Base-by-base conservation (phyloP, 306 rosid species). In the Vigna trinervia region DNA sequence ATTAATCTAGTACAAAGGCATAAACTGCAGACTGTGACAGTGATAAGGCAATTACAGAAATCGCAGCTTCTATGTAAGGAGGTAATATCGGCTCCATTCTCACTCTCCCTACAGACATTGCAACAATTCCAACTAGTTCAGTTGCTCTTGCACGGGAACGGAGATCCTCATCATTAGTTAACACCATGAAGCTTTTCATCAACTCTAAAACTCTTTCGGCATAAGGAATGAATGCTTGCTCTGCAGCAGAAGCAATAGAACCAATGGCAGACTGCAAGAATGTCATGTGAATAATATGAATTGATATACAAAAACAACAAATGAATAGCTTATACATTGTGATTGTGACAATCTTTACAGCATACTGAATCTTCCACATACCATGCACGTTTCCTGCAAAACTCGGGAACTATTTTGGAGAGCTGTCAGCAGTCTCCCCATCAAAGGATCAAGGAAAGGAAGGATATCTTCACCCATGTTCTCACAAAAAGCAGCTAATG, bases 351-450 rank as follows among this genome's bases (percentile, higher is more conserved):
- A 63, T 45, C 34, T 80, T 78, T 48, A 68, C 62, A 62, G 68
- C 68, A 71, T 34, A 51, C 36, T 71, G 78, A 85, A 60, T 56
- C 57, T 30, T 73, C 53, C 48, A 50, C 79, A 47, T 92, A 96
- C 99, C 99, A 96, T 96, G 91, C 99, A 96, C 71, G 99, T 96
- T 86, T 96, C 99, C 87, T 93, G 95, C 88, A 96, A 86, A 84
- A 87, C 87, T 47, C 90, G 90, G 60, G 96, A 84, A 78, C 96
- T 92, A 72, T 66, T 91, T 74, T 96, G 98, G 76, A 96, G 97
- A 58, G 98, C 92, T 73, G 91, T 82, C 81, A 92, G 80, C 70
- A 96, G 78, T 84, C 90, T 92, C 58, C 84, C 92, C 99, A 92
- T 92, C 90, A 96, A 85, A 54, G 98, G 93, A 89, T 96, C 96